These are phyloP conservation scores for Pseudonitzschia pungens DNA, from an alignment of 108 stramenopile species.

Conservation along the genomic window DNA sequence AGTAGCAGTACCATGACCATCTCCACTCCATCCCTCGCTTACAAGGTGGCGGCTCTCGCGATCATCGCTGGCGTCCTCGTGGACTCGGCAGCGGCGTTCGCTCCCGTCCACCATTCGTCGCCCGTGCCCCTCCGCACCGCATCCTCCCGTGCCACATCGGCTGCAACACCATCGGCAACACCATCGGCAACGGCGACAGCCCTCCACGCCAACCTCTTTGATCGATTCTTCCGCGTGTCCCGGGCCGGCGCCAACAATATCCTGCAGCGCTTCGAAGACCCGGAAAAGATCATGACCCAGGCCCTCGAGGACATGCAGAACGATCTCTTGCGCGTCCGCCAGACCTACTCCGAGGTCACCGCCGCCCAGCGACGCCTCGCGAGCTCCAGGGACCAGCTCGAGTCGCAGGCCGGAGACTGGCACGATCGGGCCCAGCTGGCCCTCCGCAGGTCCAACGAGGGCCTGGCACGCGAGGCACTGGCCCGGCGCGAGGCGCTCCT, in stretches of 20 bases:
- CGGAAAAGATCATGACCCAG: slow-evolving; percentile 88
- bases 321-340: slow-evolving; percentile 84
- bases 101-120: slow-evolving; percentile 6
- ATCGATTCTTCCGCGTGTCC: slow-evolving; percentile 60
- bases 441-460: slow-evolving; percentile 75
- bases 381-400: slow-evolving; percentile 60
- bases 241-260: slow-evolving; percentile 79
- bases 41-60: neutral
- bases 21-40: neutral
- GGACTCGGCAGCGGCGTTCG: neutral
- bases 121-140: neutral
- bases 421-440: slow-evolving; percentile 87
- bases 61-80: neutral
- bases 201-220: slow-evolving; percentile 57
- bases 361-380: slow-evolving; percentile 78
- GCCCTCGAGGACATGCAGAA: slow-evolving; percentile 89
- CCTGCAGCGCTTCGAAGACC: slow-evolving; percentile 76
- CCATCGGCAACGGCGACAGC: slow-evolving; percentile 16
- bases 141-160: neutral
- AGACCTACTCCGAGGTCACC: slow-evolving; percentile 89
- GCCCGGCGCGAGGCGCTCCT: slow-evolving; percentile 72
- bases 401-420: slow-evolving; percentile 69
- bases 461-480: slow-evolving; percentile 83
- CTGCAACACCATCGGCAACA: neutral
- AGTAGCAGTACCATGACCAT: neutral